Evolutionary conservation across 768 basidiomycete genomes (phyloP).

Genomic region (Gyrodon lividus): DNA sequence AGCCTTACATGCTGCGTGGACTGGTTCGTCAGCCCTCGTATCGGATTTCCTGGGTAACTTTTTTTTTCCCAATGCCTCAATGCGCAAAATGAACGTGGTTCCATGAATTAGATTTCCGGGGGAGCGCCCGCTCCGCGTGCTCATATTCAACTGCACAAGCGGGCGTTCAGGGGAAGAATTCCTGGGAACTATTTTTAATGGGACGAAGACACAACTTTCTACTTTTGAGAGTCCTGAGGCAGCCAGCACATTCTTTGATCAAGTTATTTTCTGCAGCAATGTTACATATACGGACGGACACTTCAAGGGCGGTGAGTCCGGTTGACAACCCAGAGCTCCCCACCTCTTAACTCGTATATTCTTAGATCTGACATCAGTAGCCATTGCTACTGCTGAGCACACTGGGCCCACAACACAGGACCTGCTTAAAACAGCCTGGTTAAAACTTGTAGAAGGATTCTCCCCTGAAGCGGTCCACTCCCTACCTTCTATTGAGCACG

Average conservation of each 20-base stretch:
- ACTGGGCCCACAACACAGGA: constrained; percentile 70
- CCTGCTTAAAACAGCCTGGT: constrained; percentile 76
- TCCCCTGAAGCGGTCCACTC: constrained; percentile 67
- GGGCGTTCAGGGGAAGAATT: constrained; percentile 81
- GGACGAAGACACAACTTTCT: constrained; percentile 48
- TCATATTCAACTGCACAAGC: constrained; percentile 94
- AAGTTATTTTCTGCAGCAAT: constrained; percentile 94
- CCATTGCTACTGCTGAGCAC: constrained; percentile 62
- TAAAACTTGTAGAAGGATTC: constrained; percentile 57
- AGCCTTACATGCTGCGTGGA: constrained; percentile 83
- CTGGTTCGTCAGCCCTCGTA: constrained; percentile 76
- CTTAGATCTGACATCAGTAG: constrained; percentile 74
- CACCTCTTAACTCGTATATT: neutral
- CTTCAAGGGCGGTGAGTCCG: constrained; percentile 80
- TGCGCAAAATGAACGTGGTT: constrained; percentile 3
- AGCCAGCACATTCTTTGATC: constrained; percentile 61
- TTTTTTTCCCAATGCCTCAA: constrained; percentile 1
- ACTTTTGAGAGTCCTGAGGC: constrained; percentile 38
- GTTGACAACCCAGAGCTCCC: neutral
- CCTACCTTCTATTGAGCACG: constrained; percentile 86
- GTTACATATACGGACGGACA: constrained; percentile 88
- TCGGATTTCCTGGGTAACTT: constrained; percentile 41
- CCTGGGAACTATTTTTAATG: constrained; percentile 56
- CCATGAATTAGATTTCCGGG: constrained; percentile 5
- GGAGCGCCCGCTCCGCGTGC: constrained; percentile 45